Conservation (phyloP, 2,329 filamentous ascomycete species). For the Fusarium sacchari region DNA sequence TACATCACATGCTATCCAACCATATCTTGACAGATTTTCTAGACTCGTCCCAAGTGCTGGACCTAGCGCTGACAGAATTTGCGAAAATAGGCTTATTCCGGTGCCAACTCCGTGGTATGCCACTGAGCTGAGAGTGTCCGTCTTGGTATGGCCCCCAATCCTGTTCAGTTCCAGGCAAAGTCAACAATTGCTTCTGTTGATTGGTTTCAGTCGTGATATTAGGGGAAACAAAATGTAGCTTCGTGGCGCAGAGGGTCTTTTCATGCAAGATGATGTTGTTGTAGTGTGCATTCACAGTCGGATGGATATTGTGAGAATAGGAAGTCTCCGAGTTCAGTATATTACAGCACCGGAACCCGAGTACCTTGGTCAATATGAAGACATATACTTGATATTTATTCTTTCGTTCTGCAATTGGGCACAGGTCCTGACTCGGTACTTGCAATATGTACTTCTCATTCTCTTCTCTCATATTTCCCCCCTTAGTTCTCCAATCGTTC, state of each 20-base stretch:
- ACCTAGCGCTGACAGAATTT: slow-evolving; percentile 15
- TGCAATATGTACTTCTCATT: slow-evolving; percentile 20
- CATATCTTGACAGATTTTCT: slow-evolving; percentile 2
- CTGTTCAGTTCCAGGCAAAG: not conserved
- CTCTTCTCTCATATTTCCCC: not conserved
- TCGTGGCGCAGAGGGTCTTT: not conserved
- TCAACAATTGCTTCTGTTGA: not conserved
- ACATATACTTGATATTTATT: too few relatives aligned
- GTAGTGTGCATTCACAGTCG: not conserved
- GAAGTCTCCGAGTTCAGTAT: slow-evolving; percentile 2
- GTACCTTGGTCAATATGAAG: too few relatives aligned
- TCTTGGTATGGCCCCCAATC: not conserved
- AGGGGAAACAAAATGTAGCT: not conserved
- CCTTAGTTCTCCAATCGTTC: slow-evolving; percentile 10
- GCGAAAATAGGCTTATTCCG: not conserved
- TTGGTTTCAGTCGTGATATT: not conserved
- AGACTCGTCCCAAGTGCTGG: not conserved
- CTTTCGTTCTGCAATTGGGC: not conserved
- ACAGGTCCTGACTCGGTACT: not conserved
- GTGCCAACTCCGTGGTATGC: not conserved
- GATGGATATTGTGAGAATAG: not conserved
- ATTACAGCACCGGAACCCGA: not conserved
- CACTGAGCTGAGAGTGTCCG: not conserved
- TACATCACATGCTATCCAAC: slow-evolving; percentile 2
- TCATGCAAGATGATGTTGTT: not conserved